Evolutionary conservation across 345 rosid genomes (phyloP), one percentile per base, ranked within the genome.

Genomic region (Chamaenerion angustifolium): DNA sequence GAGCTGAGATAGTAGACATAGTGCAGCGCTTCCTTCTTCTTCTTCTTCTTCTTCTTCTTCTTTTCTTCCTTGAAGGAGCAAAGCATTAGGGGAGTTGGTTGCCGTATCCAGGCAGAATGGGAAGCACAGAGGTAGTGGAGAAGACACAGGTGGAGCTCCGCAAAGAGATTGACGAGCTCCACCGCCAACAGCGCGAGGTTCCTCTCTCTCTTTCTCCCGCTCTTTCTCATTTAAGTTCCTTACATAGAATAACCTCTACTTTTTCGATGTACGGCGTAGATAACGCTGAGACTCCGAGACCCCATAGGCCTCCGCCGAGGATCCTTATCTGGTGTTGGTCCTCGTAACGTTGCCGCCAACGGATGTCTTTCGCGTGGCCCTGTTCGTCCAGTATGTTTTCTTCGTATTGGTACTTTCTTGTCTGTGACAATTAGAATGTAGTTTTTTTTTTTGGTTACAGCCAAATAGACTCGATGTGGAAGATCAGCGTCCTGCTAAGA

Each of bases 221-320:
- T 47, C 14, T 51, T 17, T 52, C 13, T 16, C 47, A 19, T 8
- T 49, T 0, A 10, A 6, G 27, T 42, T 46, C 25, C 44, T 12
- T 16, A 15, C 42, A 10, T n/a, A 4, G 0, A n/a, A 9, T 45
- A 17, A 8, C 10, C n/a, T n/a, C n/a, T n/a, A 16, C 2, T 50
- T 7, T 43, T 12, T 10, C 50, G 51, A 46, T 56, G 37, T 46
- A 15, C 10, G 17, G n/a, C 50, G 49, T 57, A 87, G 96, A 84
- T 92, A 59, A 80, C 90, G 6, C 94, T 87, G 78, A 75, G 94
- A 65, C 75, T 92, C 48, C 80, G 89, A 54, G 93, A 92, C 73
- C 98, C 98, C 58, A 76, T 94, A 40, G 95, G 98, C 16, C 73
- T 87, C 15, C 94, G 96, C n/a, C 67, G 95, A n/a, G 95, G 98